Conservation (phyloP, 495 filamentous ascomycete genomes). For the Hypoxylon trugodes region DNA sequence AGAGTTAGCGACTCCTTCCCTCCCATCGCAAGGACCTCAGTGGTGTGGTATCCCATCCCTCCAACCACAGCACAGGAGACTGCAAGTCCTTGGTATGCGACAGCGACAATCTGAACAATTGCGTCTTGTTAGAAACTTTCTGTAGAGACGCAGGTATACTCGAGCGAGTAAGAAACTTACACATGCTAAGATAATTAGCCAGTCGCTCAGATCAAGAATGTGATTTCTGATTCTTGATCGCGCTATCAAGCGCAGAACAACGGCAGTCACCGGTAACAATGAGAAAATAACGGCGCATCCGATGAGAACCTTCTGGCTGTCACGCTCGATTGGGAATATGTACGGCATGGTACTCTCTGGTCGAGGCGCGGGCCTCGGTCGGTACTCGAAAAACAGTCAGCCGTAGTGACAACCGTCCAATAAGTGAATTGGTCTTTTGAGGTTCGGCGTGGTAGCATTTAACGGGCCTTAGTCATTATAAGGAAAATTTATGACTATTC, state of each 20-base stretch:
- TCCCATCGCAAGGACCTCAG: neutral
- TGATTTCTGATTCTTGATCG: neutral
- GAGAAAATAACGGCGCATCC: neutral
- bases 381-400: no score
- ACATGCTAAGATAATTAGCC: neutral
- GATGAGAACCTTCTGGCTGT: neutral
- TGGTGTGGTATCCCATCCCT: slow-evolving; percentile 1
- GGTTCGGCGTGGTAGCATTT: no score
- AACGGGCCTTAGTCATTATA: no score
- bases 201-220: neutral
- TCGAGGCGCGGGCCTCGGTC: no score
- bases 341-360: neutral
- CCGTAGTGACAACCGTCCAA: no score
- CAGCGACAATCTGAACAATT: slow-evolving; percentile 1
- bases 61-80: slow-evolving; percentile 1
- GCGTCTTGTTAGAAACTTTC: neutral
- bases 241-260: neutral
- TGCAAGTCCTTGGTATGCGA: neutral
- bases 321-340: neutral
- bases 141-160: neutral
- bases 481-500: no score
- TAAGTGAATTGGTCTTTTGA: no score
- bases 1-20: neutral
- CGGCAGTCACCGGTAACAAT: neutral
- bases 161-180: slow-evolving; percentile 1